These are phyloP conservation scores for Bipolaris zeicola DNA, from an alignment of 2,329 filamentous ascomycete species.

Conservation along the genomic window DNA sequence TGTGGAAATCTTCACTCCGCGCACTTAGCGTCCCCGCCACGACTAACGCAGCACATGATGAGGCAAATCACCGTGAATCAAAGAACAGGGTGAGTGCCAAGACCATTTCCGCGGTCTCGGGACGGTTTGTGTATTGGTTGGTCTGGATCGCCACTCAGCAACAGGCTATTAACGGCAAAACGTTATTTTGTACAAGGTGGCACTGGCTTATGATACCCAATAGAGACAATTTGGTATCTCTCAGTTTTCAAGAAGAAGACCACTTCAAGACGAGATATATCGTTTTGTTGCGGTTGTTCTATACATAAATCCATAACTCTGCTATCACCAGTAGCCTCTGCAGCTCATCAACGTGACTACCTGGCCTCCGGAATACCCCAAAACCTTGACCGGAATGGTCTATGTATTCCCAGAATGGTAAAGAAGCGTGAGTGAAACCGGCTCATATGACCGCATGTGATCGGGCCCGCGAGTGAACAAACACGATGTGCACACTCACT, in stretches of 20 bases:
- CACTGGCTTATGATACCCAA: conserved; percentile 19
- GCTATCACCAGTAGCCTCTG: background rate
- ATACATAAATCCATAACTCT: background rate
- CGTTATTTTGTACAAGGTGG: background rate
- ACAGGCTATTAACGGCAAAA: conserved; percentile 1
- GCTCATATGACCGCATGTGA: too few relatives aligned
- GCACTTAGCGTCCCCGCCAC: conserved; percentile 12
- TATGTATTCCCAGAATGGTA: too few relatives aligned
- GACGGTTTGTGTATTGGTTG: background rate
- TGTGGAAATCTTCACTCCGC: conserved; percentile 10
- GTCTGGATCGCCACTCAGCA: background rate
- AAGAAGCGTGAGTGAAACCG: too few relatives aligned
- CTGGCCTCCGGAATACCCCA: too few relatives aligned
- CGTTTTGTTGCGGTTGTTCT: background rate
- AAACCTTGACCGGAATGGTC: too few relatives aligned
- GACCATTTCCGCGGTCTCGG: conserved; percentile 5
- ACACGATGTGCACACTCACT: too few relatives aligned
- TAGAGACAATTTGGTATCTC: background rate
- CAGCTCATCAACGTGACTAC: too few relatives aligned
- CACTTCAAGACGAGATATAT: background rate
- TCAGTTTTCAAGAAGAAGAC: background rate
- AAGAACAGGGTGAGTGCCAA: conserved; percentile 13
- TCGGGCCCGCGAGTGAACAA: too few relatives aligned
- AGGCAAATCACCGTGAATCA: conserved; percentile 7
- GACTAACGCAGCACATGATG: conserved; percentile 16